A percentile compares a stretch with the other conserved stretches of the same genome.
These are phyloP conservation scores for Trifolium dubium DNA, from an alignment of 306 rosid genomes.

Conservation along the genomic window DNA sequence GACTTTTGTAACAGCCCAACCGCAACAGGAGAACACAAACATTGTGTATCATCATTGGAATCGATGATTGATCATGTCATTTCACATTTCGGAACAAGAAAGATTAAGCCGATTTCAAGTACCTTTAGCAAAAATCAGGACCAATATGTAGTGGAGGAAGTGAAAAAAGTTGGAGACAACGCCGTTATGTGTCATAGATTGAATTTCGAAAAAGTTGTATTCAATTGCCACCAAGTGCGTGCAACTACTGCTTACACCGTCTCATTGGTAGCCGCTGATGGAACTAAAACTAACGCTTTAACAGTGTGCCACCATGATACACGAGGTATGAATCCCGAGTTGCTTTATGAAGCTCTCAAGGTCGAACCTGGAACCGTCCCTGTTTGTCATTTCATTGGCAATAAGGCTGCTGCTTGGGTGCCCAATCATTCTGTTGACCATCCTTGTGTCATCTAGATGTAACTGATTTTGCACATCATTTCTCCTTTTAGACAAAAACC, in stretches of 20 bases:
- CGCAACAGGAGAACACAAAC: background rate
- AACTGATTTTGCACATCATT: background rate
- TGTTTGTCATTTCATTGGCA: slow-evolving; percentile 27
- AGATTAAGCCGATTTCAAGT: slow-evolving; percentile 9
- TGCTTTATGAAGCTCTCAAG: slow-evolving; percentile 21
- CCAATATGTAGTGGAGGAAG: slow-evolving; percentile 23
- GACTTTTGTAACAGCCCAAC: slow-evolving; percentile 23
- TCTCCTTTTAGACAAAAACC: background rate
- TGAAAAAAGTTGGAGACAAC: slow-evolving; percentile 11
- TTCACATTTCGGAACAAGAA: slow-evolving; percentile 23
- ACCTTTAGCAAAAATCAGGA: background rate
- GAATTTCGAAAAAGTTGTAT: slow-evolving; percentile 8
- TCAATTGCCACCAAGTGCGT: slow-evolving; percentile 14
- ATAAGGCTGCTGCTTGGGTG: background rate
- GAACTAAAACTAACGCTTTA: slow-evolving; percentile 10
- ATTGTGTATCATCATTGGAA: background rate
- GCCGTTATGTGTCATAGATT: slow-evolving; percentile 11
- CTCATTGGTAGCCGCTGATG: slow-evolving; percentile 13
- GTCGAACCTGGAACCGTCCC: slow-evolving; percentile 7
- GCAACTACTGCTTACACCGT: slow-evolving; percentile 27
- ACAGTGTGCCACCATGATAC: slow-evolving; percentile 37
- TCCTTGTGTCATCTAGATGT: background rate
- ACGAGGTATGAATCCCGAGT: slow-evolving; percentile 29
- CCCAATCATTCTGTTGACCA: background rate
- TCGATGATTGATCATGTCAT: slow-evolving; percentile 6